Base-by-base conservation (phyloP, 2,329 filamentous ascomycete species). In the Colletotrichum lindemuthianum region DNA sequence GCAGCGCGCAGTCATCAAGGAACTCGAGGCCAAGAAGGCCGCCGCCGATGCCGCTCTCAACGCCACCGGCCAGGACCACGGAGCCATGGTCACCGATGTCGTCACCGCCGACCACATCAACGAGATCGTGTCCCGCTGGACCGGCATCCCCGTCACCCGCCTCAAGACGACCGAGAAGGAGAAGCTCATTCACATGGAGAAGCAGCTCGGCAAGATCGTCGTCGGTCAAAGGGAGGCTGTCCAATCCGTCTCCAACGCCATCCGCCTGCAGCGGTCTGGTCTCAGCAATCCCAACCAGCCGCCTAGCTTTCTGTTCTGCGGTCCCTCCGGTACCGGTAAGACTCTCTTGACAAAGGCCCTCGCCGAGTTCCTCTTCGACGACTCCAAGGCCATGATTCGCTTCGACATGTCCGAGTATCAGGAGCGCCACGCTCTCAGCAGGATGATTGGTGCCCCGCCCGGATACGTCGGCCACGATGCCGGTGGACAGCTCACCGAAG, bases 341-440 rank as follows among this genome's bases (percentile, higher is more conserved):
- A 99, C 96, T 15, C 84, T 99, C 16, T 88, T 99, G 63, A 98
- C 95, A 69, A 99, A 99, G 80, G 96, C 95, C 13, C 85, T 99
- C 65, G 96, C 96, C 52, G 96, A 99, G 77, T 99, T 99, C 82
- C 84, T 99, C 34, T 99, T 99, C 81, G 96, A 99, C 75, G 96
- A 99, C 71, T 82, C 95, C 33, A 97, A 97, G 82, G 84, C 95
- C 39, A 98, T 99, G 96, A 97, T 99, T 72, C 91, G 96, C 43
- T 97, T 99, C 81, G 96, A 99, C 76, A 99, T 99, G 96, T 98
- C 95, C 6, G 96, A 99, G 79, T 99, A 99, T 78, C 96, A 99
- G 78, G 96, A 99, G 79, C 90, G 95, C 6, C 96, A 99, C 77
- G 91, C 95, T 1, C 87, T 99, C 12, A 97, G 93, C 76, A 89